These are phyloP conservation scores for Lunularia cruciata DNA, from an alignment of 225 moss, liverwort and hornwort species.

Conservation along the genomic window DNA sequence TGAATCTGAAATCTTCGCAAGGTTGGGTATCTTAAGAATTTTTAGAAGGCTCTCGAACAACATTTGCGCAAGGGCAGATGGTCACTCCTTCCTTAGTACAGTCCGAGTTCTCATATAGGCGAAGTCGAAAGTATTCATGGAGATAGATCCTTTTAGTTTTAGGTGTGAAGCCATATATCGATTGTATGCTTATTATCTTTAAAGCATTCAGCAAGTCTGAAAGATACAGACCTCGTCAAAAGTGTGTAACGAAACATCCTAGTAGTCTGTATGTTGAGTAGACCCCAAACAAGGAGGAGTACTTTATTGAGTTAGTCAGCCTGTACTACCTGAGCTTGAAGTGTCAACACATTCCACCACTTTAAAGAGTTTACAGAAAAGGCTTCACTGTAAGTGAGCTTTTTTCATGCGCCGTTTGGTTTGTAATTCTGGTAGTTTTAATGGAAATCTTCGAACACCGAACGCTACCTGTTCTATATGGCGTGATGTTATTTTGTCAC, in stretches of 20 bases:
- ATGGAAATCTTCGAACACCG: constrained; percentile 1
- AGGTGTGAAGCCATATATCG: constrained; percentile 27
- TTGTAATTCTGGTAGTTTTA: constrained; percentile 6
- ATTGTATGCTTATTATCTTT: constrained; percentile 19
- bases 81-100: constrained; percentile 7
- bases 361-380: not conserved
- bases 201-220: constrained; percentile 27
- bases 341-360: constrained; percentile 2
- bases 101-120: constrained; percentile 16
- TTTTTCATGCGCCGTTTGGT: not conserved
- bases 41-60: constrained; percentile 15
- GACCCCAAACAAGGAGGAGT: not conserved
- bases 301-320: constrained; percentile 7
- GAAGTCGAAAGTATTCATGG: constrained; percentile 13
- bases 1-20: constrained; percentile 35
- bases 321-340: not conserved
- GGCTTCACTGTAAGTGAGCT: constrained; percentile 5
- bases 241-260: constrained; percentile 2
- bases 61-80: constrained; percentile 14
- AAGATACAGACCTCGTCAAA: constrained; percentile 10
- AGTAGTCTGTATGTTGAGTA: constrained; percentile 14
- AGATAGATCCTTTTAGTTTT: constrained; percentile 34
- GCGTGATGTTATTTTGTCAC: too few relatives aligned
- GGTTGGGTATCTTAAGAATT: constrained; percentile 24
- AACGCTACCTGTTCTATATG: too few relatives aligned